Base-by-base conservation (phyloP, 2,329 filamentous ascomycete genomes). In the Xylaria sp. region DNA sequence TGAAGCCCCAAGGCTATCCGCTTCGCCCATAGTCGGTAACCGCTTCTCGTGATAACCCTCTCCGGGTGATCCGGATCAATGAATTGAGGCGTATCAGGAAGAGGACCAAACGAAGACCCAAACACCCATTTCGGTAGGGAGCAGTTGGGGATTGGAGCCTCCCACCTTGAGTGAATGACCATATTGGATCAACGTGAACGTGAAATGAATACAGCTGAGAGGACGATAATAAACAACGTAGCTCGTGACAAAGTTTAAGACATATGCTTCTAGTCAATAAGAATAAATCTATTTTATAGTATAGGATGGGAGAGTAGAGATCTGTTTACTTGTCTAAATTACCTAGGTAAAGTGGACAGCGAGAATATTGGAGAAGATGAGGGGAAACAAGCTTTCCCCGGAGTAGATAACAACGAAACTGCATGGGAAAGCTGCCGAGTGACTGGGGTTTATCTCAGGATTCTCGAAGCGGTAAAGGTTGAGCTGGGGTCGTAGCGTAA, bases 1-100 rank as follows among this genome's bases (percentile, higher is more conserved):
- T 83, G 84, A 36, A 93, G 81, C 0, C 93, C 93, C 1, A 88
- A 83, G 0, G 92, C 93, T 40, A 96, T 81, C 15, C 92, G 89
- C 78, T 94, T 91, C 40, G 89, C 86, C 83, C 92, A 90, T 71
- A 90, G 83, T 26, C 92, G 89, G 78, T 90, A 92, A 68, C 87
- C 84, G 71, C 85, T 77, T 46, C 87, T 82, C 4, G 90, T 92
- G 46, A 96, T 82, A 72, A 85, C 89, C 73, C 91, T 89, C 6
- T 92, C 86, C 1, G 93, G 90, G 1, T 86, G 82, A 42, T 88
- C 85, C 9, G 91, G 87, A 73, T 94, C 92, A 60, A 93, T 83
- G 74, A 90, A 88, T 42, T 82, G 80, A 62, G 81, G 80, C 54
- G 77, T 79, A 58, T 86, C 80, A 1, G 81, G 73, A 6, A 88